phyloP scores from a whole-genome alignment of 73 alveolate species.

The Paramecium sexaurelia region DNA sequence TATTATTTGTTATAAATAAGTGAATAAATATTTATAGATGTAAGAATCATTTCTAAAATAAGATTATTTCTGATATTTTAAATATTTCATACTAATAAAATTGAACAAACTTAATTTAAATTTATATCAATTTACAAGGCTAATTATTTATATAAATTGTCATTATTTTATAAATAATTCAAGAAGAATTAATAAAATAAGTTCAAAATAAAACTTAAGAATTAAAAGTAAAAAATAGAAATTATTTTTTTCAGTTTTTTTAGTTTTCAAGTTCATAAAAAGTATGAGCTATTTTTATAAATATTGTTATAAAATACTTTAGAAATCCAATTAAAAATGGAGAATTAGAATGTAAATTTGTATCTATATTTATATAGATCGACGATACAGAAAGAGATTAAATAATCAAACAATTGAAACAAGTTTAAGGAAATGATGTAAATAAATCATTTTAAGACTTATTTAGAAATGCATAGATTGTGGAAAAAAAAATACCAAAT shows the following conservation, averaged over 20 bases:
- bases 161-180: too few species aligned
- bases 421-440: conserved; percentile 46
- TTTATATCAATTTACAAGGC: too few species aligned
- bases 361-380: neutral
- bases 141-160: too few species aligned
- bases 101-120: too few species aligned
- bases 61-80: too few species aligned
- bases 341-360: conserved; percentile 1
- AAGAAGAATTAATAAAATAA: too few species aligned
- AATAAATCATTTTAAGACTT: neutral
- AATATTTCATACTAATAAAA: too few species aligned
- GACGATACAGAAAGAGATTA: conserved; percentile 29
- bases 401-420: neutral
- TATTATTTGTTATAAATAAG: neutral
- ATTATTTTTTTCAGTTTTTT: neutral
- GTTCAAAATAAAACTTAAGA: neutral
- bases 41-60: too few species aligned
- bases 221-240: neutral
- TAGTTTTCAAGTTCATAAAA: neutral
- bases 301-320: neutral
- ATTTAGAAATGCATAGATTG: conserved; percentile 37
- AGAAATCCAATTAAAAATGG: neutral
- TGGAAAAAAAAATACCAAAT: conserved; percentile 55
- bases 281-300: neutral
- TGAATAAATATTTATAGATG: too few species aligned